These are phyloP conservation scores for Aspergillus candidus DNA, from an alignment of 2,329 filamentous ascomycete species.

Conservation along the genomic window DNA sequence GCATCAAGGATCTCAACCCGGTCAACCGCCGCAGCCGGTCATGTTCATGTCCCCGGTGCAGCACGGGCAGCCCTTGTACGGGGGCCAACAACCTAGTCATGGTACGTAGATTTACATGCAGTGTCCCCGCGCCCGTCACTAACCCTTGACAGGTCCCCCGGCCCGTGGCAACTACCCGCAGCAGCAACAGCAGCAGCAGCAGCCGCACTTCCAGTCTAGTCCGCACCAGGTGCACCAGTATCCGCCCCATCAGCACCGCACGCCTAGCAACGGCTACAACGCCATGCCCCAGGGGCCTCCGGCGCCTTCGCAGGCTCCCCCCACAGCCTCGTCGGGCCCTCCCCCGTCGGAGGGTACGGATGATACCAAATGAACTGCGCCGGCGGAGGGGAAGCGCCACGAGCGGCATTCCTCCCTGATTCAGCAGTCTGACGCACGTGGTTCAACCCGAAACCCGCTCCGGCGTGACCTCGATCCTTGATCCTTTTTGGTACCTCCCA, in stretches of 20 bases:
- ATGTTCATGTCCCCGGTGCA: slow-evolving; percentile 69
- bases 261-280: slow-evolving; percentile 50
- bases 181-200: slow-evolving; percentile 48
- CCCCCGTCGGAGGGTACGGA: slow-evolving; percentile 41
- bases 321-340: slow-evolving; percentile 28
- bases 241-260: slow-evolving; percentile 52
- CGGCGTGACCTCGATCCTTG: slow-evolving; percentile 3
- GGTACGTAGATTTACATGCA: slow-evolving; percentile 54
- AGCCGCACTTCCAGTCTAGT: slow-evolving; percentile 60
- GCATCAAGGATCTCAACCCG: slow-evolving; percentile 88
- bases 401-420: slow-evolving; percentile 3
- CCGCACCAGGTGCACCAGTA: slow-evolving; percentile 61
- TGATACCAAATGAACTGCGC: slow-evolving; percentile 43
- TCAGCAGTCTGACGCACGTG: slow-evolving; percentile 2
- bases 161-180: slow-evolving; percentile 55
- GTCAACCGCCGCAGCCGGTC: slow-evolving; percentile 63
- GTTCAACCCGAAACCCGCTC: slow-evolving; percentile 4
- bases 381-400: slow-evolving; percentile 3
- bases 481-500: not conserved
- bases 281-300: slow-evolving; percentile 43
- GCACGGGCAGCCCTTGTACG: slow-evolving; percentile 68
- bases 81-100: slow-evolving; percentile 63
- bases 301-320: slow-evolving; percentile 34
- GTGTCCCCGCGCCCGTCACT: slow-evolving; percentile 16
- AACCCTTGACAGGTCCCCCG: slow-evolving; percentile 49